Evolutionary conservation across 1,284 basidiomycete species (phyloP), one percentile per base, ranked within the genome.

Genomic region (Marasmius sp.): DNA sequence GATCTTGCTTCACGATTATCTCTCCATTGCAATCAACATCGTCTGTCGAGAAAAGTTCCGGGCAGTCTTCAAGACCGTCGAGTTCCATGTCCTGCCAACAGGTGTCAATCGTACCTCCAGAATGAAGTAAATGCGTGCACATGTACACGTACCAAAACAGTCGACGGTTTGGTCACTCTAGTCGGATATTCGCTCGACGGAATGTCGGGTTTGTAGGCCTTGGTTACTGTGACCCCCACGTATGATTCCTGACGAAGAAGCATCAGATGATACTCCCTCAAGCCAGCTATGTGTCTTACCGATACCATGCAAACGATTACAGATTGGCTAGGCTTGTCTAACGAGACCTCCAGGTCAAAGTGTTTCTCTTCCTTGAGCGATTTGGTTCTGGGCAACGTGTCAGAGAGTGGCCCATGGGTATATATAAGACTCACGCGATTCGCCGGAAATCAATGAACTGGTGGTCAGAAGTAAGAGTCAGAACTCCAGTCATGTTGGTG

Each of bases 311-410:
- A 79, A 37, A 89, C 84, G 6, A 76, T 69, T 12, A 93, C 75
- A n/a, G 77, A 77, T 73, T 93, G 91, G 67, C 91, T 93, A 6
- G 92, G 92, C 69, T 87, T 91, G 10, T 78, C 83, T 27, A 94
- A 75, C 58, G 81, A 74, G 0, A 79, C 84, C 1, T 72, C 80
- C 18, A 92, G 72, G 12, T 77, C 78, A 61, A 92, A 92, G 0
- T 78, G 79, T 68, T 85, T 89, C 5, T 73, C 67, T 6, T 82
- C 80, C 61, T 74, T 81, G 59, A 93, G 79, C 3, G 78, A 79
- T 64, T 85, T 89, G 3, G 89, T 93, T 7, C 91, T 93, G 59
- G n/a, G 58, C 7, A 57, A 45, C 61, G 58, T 45, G 66, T 47
- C 64, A 33, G 60, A 57, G 27, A 47, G 9, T 10, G 10, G 20